Percentiles rank a stretch among this genome's conserved stretches.
Evolutionary conservation across 306 rosid genomes (phyloP).

Genomic region (Inga leiocalycina): DNA sequence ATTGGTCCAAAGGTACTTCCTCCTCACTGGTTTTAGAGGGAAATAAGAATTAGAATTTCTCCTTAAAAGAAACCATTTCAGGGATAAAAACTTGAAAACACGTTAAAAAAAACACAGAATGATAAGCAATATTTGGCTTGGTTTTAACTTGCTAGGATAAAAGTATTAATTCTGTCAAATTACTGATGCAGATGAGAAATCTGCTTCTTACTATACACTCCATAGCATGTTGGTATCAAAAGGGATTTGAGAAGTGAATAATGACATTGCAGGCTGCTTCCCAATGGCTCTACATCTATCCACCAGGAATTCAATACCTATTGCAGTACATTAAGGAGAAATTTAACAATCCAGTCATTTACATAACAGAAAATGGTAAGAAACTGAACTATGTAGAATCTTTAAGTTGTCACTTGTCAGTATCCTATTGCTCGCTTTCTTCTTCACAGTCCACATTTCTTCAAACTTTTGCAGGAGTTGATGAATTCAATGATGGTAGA

Average conservation of each 20-base stretch:
- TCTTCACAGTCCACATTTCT: not conserved
- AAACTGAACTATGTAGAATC: not conserved
- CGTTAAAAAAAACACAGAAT: not conserved
- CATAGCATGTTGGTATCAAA: not conserved
- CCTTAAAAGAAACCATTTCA: not conserved
- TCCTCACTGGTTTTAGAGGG: not conserved
- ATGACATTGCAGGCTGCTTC: conserved; percentile 47
- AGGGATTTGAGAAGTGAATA: conserved; percentile 22
- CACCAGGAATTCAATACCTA: conserved; percentile 51
- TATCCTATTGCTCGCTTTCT: not conserved
- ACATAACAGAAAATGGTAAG: conserved; percentile 74
- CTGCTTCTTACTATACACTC: not conserved
- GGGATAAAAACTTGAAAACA: not conserved
- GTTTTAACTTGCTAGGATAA: not conserved
- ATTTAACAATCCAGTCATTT: conserved; percentile 56
- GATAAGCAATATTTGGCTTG: conserved; percentile 7
- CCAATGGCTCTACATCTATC: conserved; percentile 60
- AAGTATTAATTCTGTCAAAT: not conserved
- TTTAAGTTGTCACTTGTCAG: not conserved
- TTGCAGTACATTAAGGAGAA: conserved; percentile 51
- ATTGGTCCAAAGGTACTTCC: conserved; percentile 36
- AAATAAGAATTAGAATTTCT: not conserved
- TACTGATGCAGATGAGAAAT: not conserved
- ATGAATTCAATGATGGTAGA: conserved; percentile 37
- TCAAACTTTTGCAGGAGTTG: conserved; percentile 36